Evolutionary conservation across 345 rosid genomes (phyloP).

Genomic region (Aquilaria malaccensis): DNA sequence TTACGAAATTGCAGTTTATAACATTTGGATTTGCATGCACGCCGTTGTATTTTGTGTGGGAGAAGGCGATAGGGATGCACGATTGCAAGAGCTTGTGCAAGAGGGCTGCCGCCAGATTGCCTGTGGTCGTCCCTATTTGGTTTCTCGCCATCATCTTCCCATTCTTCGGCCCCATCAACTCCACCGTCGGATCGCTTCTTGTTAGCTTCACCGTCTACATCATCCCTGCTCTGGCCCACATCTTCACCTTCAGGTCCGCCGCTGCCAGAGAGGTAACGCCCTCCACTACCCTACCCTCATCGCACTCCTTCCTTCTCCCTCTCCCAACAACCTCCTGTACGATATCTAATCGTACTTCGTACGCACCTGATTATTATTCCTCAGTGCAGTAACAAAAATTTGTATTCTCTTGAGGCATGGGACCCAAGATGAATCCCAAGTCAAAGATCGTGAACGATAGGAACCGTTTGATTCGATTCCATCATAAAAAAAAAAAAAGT

Average conservation of each 20-base stretch:
- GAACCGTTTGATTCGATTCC: background rate
- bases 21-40: slow-evolving; percentile 98
- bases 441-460: background rate
- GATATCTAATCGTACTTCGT: background rate
- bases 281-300: too few species aligned
- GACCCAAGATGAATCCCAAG: background rate
- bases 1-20: slow-evolving; percentile 47
- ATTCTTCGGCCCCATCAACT: slow-evolving; percentile 94
- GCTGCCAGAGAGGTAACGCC: slow-evolving; percentile 71
- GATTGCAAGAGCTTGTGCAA: slow-evolving; percentile 93
- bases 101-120: slow-evolving; percentile 89
- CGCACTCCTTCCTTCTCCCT: background rate
- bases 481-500: too few species aligned
- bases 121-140: slow-evolving; percentile 95
- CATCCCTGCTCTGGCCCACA: slow-evolving; percentile 90
- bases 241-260: slow-evolving; percentile 82
- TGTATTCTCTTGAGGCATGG: slow-evolving; percentile 7
- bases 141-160: slow-evolving; percentile 92
- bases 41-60: slow-evolving; percentile 96
- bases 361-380: background rate
- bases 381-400: slow-evolving; percentile 3
- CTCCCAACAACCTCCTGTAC: background rate
- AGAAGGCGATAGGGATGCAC: slow-evolving; percentile 95
- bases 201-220: slow-evolving; percentile 99
- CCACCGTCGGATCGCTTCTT: slow-evolving; percentile 93